Evolutionary conservation across 1,139 yeast genomes (phyloP), one percentile per base, ranked within the genome.

Genomic region (Yamadazyma atmosphaerica): DNA sequence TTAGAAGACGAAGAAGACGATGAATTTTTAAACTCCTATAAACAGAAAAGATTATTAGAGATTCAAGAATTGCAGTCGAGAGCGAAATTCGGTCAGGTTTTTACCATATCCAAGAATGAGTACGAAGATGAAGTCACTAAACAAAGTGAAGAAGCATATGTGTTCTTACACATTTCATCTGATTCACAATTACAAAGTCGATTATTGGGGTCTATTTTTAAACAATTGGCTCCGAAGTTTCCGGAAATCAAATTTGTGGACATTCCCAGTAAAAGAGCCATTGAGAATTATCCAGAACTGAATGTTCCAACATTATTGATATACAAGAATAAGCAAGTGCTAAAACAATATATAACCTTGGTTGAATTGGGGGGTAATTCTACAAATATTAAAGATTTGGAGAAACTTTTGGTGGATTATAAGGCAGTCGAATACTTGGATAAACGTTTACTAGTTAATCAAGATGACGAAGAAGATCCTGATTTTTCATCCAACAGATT

Each of bases 161-260:
- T 92, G 0, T 65, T 90, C 38, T 83, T 86, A 16, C 96, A 90
- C 56, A 73, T 92, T 61, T 74, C 95, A 4, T 68, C 82, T 33
- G 81, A 79, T 40, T 79, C 86, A 41, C 77, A 78, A 39, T 58
- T 84, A 24, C 97, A 89, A 58, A 83, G 92, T 37, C 73, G 95
- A 45, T 64, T 90, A 11, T 65, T 89, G 35, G 65, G 81, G 0
- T 74, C 80, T 1, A 56, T 86, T 21, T 71, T 85, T 44, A 59
- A 58, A 7, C 58, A 63, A 23, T 54, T 79, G 31, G 86, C 94
- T 1, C 45, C 55, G 1, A 81, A 76, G 49, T 85, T 74, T 51
- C 78, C 81, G n/a, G 96, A 92, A 52, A 64, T 92, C 52, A 92
- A 92, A 62, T 84, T 92, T 55, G 92, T 90, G 32, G 96, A 92